These are phyloP conservation scores for Backusella parvicylindrica DNA, from an alignment of 192 early-diverging fungal genomes.

Conservation along the genomic window DNA sequence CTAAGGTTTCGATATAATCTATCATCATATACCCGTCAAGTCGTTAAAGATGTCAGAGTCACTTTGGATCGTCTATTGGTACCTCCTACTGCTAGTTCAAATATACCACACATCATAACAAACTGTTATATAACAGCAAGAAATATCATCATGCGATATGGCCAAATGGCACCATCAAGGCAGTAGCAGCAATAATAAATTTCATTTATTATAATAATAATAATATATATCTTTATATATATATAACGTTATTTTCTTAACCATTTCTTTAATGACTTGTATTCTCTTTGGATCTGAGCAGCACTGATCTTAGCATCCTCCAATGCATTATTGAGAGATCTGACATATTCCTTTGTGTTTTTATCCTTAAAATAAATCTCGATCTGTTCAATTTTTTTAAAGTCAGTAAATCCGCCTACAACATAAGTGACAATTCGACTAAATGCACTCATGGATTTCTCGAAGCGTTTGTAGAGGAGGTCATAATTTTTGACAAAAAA, in stretches of 20 bases:
- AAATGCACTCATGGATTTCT: conserved; percentile 39
- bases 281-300: conserved; percentile 38
- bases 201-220: background rate
- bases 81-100: conserved; percentile 40
- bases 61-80: background rate
- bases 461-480: conserved; percentile 53
- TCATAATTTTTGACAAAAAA: conserved; percentile 63
- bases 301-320: conserved; percentile 63
- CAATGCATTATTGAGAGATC: conserved; percentile 66
- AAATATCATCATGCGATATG: conserved; percentile 23
- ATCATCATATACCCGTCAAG: conserved; percentile 43
- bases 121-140: conserved; percentile 38
- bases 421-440: conserved; percentile 37
- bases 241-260: background rate
- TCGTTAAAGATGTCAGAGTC: conserved; percentile 23
- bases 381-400: conserved; percentile 59
- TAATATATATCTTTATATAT: background rate
- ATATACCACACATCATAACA: conserved; percentile 36
- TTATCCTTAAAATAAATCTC: conserved; percentile 59
- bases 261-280: conserved; percentile 12
- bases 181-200: background rate
- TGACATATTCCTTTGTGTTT: conserved; percentile 58
- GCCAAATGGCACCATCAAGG: background rate
- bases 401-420: conserved; percentile 36
- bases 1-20: conserved; percentile 69